phyloP scores from a whole-genome alignment of 257 asterid species.

The Parsonsia alboflavescens region DNA sequence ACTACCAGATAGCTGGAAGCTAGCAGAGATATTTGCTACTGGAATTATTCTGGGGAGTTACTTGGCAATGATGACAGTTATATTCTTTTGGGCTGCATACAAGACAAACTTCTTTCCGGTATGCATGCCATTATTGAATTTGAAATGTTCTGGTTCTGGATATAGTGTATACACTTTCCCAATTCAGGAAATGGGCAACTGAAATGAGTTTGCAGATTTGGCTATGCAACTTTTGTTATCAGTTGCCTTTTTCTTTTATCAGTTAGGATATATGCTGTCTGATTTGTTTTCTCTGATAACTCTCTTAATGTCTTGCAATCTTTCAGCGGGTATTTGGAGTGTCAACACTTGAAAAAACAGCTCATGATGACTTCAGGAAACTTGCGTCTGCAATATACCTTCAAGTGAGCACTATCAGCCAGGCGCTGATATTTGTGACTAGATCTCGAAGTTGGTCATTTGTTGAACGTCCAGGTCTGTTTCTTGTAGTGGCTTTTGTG shows the following conservation, averaged over 20 bases:
- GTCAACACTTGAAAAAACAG: slow-evolving; percentile 82
- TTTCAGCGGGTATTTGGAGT: slow-evolving; percentile 75
- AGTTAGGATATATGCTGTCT: not conserved
- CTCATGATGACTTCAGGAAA: slow-evolving; percentile 87
- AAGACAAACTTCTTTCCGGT: slow-evolving; percentile 90
- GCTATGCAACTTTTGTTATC: not conserved
- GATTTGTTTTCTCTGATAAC: not conserved
- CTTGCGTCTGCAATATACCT: slow-evolving; percentile 95
- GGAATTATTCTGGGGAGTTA: slow-evolving; percentile 89
- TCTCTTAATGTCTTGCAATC: slow-evolving; percentile 14
- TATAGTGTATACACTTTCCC: not conserved
- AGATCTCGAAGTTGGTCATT: slow-evolving; percentile 94
- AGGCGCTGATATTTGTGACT: slow-evolving; percentile 91
- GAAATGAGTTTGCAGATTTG: not conserved
- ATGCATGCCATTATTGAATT: slow-evolving; percentile 18
- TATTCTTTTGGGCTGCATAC: slow-evolving; percentile 94
- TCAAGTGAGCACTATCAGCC: slow-evolving; percentile 97
- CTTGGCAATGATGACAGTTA: slow-evolving; percentile 96
- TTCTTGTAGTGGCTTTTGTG: slow-evolving; percentile 74
- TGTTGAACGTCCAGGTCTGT: slow-evolving; percentile 86
- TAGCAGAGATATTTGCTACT: slow-evolving; percentile 82
- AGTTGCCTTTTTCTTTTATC: not conserved
- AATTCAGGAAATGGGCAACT: not conserved
- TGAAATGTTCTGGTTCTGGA: slow-evolving; percentile 1
- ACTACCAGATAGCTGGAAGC: slow-evolving; percentile 98